Percentiles rank a stretch among this genome's conserved stretches.
These are phyloP conservation scores for Eucalyptus regnans DNA, from an alignment of 345 rosid genomes.

Conservation along the genomic window DNA sequence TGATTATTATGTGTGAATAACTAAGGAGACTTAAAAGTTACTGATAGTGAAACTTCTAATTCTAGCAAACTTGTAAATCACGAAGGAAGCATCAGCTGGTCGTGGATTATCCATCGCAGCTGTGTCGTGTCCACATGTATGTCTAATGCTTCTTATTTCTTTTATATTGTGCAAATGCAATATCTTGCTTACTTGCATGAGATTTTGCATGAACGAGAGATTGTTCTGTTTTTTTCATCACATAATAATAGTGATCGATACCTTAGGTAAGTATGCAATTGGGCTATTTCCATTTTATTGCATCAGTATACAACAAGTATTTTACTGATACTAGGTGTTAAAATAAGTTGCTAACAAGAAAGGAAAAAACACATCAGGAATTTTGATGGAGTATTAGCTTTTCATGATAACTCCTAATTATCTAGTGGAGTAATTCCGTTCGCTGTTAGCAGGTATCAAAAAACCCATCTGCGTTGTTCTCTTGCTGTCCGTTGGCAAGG, in stretches of 20 bases:
- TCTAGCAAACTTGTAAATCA: not conserved
- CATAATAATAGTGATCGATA: not conserved
- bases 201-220: not conserved
- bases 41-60: not conserved
- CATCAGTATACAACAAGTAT: not conserved
- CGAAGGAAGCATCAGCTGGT: not conserved
- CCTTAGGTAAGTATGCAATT: not conserved
- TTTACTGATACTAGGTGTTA: not conserved
- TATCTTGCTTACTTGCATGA: not conserved
- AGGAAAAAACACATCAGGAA: not conserved
- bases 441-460: slow-evolving; percentile 40
- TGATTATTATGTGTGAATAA: not conserved
- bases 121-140: not conserved
- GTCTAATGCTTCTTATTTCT: not conserved
- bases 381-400: not conserved
- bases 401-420: not conserved
- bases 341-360: not conserved
- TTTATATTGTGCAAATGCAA: not conserved
- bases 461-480: slow-evolving; percentile 45
- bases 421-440: not conserved
- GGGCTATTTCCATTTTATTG: not conserved
- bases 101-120: not conserved
- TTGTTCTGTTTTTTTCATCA: not conserved
- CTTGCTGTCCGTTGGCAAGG: slow-evolving; percentile 55
- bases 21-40: not conserved